phyloP scores from a whole-genome alignment of 2,329 filamentous ascomycete species.

The Diaporthe aspalathi region DNA sequence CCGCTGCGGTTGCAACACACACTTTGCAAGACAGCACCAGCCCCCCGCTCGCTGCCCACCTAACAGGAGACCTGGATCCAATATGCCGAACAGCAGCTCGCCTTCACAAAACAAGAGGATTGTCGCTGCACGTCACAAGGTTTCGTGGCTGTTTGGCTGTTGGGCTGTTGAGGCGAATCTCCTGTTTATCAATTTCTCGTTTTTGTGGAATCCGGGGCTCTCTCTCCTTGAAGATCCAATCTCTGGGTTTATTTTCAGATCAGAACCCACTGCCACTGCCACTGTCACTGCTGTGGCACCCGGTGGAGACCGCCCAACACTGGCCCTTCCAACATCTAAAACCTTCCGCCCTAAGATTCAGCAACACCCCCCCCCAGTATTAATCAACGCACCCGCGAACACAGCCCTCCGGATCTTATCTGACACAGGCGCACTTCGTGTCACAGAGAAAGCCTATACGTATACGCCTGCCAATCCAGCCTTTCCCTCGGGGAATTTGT shows the following conservation, averaged over 20 bases:
- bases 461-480: slow-evolving; percentile 7
- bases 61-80: slow-evolving; percentile 7
- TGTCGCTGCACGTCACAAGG: slow-evolving; percentile 20
- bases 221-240: slow-evolving; percentile 37
- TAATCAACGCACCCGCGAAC: slow-evolving; percentile 15
- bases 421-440: background rate
- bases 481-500: slow-evolving; percentile 17
- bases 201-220: slow-evolving; percentile 24
- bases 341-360: slow-evolving; percentile 10
- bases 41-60: background rate
- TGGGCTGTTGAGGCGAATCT: slow-evolving; percentile 28
- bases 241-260: slow-evolving; percentile 38
- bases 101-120: slow-evolving; percentile 1
- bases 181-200: slow-evolving; percentile 29
- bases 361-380: slow-evolving; percentile 7
- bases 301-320: slow-evolving; percentile 27
- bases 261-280: slow-evolving; percentile 18
- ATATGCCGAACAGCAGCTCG: background rate
- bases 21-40: slow-evolving; percentile 8
- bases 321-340: background rate
- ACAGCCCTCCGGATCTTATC: background rate
- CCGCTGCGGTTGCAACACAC: slow-evolving; percentile 31
- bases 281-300: too few relatives aligned
- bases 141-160: slow-evolving; percentile 30
- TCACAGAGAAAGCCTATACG: background rate